Conservation (phyloP, 192 early-diverging fungal genomes). For the Backusella tuberculispora region DNA sequence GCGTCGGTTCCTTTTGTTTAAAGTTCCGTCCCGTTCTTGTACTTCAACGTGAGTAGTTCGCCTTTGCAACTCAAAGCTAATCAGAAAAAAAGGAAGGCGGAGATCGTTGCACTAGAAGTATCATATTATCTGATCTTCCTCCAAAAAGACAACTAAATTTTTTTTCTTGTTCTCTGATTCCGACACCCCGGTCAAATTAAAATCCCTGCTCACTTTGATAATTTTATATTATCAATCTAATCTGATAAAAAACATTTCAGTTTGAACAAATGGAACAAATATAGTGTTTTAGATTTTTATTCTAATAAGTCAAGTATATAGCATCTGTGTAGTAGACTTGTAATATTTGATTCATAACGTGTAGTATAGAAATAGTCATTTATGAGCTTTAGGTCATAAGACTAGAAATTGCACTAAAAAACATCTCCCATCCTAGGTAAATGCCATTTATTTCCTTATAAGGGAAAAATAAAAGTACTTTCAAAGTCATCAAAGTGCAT, state of each 20-base stretch:
- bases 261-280: not conserved
- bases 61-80: constrained; percentile 2
- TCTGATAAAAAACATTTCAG: not conserved
- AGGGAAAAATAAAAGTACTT: not conserved
- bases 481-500: not conserved
- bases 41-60: not conserved
- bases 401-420: not conserved
- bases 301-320: not conserved
- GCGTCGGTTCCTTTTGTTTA: not conserved
- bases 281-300: not conserved
- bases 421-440: not conserved
- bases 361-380: not conserved
- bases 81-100: constrained; percentile 1
- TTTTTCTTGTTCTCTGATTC: not conserved
- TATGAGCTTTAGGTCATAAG: not conserved
- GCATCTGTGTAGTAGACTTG: not conserved
- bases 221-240: not conserved
- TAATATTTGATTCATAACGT: not conserved
- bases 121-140: constrained; percentile 1
- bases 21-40: constrained; percentile 11
- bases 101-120: not conserved
- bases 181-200: not conserved
- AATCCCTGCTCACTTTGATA: not conserved
- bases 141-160: not conserved
- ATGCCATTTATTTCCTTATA: no score